Base-by-base conservation (phyloP, 306 rosid genomes). In the Prunus salicina region DNA sequence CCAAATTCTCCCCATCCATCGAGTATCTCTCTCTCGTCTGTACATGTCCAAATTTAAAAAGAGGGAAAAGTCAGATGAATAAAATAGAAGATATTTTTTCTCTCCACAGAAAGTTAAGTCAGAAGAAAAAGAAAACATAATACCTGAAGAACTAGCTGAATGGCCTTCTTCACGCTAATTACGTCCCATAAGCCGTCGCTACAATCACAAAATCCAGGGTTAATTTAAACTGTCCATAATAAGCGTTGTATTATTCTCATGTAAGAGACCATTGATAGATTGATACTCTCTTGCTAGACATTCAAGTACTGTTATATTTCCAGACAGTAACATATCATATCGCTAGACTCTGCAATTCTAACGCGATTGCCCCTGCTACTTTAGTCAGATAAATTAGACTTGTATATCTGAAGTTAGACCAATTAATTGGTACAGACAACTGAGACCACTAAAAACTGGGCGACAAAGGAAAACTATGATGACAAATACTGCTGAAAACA, bases 171-270 rank as follows among this genome's bases (percentile, higher is more conserved):
- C 70, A 38, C 53, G 76, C 91, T 76, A 77, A 96, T 73, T 73
- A 96, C 98, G 78, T 96, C 98, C 99, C 99, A 96, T 43, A 96
- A 85, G 57, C 99, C 99, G 81, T 96, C 98, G 75, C 99, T 96
- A 90, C 73, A 78, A 84, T 78, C 56, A 50, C 77, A 83, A 77
- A 77, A 73, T 45, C 64, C 68, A 58, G 19, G 14, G 76, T 80
- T 73, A 73, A 55, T 57, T 24, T 25, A 52, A 22, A 3, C 20
- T 14, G 4, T 43, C 51, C 14, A 43, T 12, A n/a, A 12, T 30
- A 16, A 30, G 56, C 55, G 43, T 72, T 27, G 53, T 18, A 18
- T 52, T 30, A 28, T 63, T 63, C 14, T 15, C 45, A 28, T 28
- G 32, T 6, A 3, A 15, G 53, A 49, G 41, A 38, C 43, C 43